phyloP scores from a whole-genome alignment of 192 early-diverging fungal genomes.

The Kickxella alabastrina region DNA sequence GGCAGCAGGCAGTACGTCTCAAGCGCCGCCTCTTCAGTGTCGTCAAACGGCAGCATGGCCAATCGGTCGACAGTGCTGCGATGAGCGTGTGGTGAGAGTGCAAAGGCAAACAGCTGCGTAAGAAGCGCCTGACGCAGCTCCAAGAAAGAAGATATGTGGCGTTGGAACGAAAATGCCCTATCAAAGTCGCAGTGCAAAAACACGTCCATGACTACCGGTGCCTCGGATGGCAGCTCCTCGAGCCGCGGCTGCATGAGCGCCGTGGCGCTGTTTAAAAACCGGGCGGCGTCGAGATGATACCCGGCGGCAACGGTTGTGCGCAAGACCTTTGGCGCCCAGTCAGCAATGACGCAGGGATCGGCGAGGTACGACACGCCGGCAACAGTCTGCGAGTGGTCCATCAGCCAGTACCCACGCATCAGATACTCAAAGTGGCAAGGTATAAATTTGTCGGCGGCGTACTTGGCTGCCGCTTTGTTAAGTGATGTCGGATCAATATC shows the following conservation, averaged over 20 bases:
- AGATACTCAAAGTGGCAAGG: slow-evolving; percentile 44
- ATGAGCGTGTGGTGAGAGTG: slow-evolving; percentile 15
- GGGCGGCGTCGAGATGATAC: slow-evolving; percentile 13
- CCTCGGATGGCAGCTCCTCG: slow-evolving; percentile 12
- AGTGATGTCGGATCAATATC: slow-evolving; percentile 5
- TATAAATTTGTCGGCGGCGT: slow-evolving; percentile 22
- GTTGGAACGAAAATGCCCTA: slow-evolving; percentile 48
- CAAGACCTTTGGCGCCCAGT: slow-evolving; percentile 45
- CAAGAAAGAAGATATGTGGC: slow-evolving; percentile 2
- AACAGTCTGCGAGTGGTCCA: slow-evolving; percentile 41
- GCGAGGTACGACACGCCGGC: slow-evolving; percentile 32
- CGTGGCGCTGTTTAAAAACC: slow-evolving; percentile 39
- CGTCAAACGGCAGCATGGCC: slow-evolving; percentile 32
- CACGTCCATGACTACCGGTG: slow-evolving; percentile 34
- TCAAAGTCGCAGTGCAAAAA: slow-evolving; percentile 34
- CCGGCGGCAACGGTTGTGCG: slow-evolving; percentile 16
- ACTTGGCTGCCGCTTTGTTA: slow-evolving; percentile 12
- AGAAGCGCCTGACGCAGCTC: slow-evolving; percentile 33
- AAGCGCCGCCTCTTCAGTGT: slow-evolving; percentile 23
- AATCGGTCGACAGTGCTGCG: slow-evolving; percentile 22
- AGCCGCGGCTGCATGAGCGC: slow-evolving; percentile 25
- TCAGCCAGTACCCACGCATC: slow-evolving; percentile 50
- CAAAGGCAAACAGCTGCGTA: slow-evolving; percentile 41
- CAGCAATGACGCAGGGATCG: slow-evolving; percentile 42
- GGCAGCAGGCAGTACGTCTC: slow-evolving; percentile 22